phyloP scores from a whole-genome alignment of 192 early-diverging fungal genomes.

The Backusella westeae region DNA sequence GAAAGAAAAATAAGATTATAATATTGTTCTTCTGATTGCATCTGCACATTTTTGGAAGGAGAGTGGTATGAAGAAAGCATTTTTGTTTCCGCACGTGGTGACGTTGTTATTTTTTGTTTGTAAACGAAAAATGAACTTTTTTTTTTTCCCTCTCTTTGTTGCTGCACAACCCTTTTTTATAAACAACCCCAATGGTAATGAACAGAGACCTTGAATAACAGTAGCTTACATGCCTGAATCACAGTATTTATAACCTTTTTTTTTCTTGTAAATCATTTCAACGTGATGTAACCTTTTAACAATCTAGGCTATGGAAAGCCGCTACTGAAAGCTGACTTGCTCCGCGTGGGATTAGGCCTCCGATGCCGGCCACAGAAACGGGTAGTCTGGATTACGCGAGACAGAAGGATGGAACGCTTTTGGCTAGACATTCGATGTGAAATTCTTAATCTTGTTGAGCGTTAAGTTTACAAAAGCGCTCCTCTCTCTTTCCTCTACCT shows the following conservation, averaged over 20 bases:
- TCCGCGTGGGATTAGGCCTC: background rate
- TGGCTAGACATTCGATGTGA: background rate
- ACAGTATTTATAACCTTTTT: background rate
- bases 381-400: background rate
- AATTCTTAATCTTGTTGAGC: slow-evolving; percentile 6
- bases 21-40: too few species aligned
- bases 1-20: too few species aligned
- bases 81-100: too few species aligned
- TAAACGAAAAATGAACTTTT: background rate
- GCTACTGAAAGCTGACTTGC: background rate
- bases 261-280: background rate
- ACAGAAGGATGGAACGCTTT: slow-evolving; percentile 5
- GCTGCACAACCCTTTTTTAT: background rate
- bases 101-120: too few species aligned
- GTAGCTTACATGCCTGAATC: background rate
- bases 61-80: too few species aligned
- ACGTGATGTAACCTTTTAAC: background rate
- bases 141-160: background rate
- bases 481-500: background rate
- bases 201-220: background rate
- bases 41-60: too few species aligned
- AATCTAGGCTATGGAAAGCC: background rate
- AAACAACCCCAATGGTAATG: background rate
- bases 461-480: background rate
- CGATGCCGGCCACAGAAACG: background rate